These are phyloP conservation scores for Dothideomycetes sp. DNA, from an alignment of 2,329 filamentous ascomycete genomes.

Conservation along the genomic window DNA sequence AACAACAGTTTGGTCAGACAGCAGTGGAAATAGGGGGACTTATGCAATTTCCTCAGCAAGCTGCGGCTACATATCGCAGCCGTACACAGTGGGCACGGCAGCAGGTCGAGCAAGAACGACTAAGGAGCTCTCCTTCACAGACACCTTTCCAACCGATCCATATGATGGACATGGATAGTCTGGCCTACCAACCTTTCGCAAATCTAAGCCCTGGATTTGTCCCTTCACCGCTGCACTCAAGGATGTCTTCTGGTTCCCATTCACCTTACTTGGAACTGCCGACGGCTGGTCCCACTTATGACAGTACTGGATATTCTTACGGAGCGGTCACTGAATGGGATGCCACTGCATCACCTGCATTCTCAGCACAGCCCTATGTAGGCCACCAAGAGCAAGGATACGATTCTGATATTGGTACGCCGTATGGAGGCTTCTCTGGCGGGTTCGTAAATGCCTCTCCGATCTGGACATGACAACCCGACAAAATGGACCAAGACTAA, in stretches of 20 bases:
- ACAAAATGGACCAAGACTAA: slow-evolving; percentile 5
- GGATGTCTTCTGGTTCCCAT: slow-evolving; percentile 18
- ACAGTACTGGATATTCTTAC: slow-evolving; percentile 15
- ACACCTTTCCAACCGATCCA: slow-evolving; percentile 23
- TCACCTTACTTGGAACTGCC: slow-evolving; percentile 35
- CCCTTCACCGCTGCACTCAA: slow-evolving; percentile 32
- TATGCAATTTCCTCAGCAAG: slow-evolving; percentile 35
- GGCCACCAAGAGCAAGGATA: slow-evolving; percentile 19
- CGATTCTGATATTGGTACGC: slow-evolving; percentile 7
- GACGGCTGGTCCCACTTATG: slow-evolving; percentile 9
- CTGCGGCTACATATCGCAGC: slow-evolving; percentile 17
- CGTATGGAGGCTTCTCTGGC: slow-evolving; percentile 14
- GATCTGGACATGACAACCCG: slow-evolving; percentile 19
- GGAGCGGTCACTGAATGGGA: slow-evolving; percentile 22
- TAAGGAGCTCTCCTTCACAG: slow-evolving; percentile 22
- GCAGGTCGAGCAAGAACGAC: slow-evolving; percentile 21
- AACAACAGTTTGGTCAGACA: slow-evolving; percentile 28
- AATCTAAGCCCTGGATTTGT: slow-evolving; percentile 40
- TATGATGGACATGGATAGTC: slow-evolving; percentile 28
- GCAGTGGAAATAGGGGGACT: slow-evolving; percentile 32
- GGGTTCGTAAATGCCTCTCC: slow-evolving; percentile 23
- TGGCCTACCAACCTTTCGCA: slow-evolving; percentile 24
- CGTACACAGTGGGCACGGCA: slow-evolving; percentile 28
- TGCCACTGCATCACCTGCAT: slow-evolving; percentile 21
- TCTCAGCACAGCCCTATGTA: slow-evolving; percentile 21